Evolutionary conservation across 345 rosid genomes (phyloP), one percentile per base, ranked within the genome.

Genomic region (Citrus reticulata): DNA sequence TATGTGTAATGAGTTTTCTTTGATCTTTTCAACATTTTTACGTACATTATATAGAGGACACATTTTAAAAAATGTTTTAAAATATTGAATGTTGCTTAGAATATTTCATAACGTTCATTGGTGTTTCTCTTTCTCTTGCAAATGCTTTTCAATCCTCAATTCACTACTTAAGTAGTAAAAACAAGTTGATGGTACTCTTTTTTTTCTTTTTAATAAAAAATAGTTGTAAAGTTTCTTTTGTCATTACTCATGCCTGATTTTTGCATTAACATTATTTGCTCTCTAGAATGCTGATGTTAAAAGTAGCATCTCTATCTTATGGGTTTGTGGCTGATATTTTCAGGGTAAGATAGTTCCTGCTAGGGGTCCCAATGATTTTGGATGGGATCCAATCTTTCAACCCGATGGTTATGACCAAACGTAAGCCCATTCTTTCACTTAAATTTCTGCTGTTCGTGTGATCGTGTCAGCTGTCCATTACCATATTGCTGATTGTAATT

Each of bases 311-410:
- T 24, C 24, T 74, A 69, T 32, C 22, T 30, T 60, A 49, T 70
- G 49, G 27, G 39, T 29, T 11, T 85, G 37, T 83, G 85, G 77
- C 72, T 83, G 85, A 73, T 79, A 68, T 74, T 68, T 74, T 62
- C 79, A 96, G 99, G 99, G 99, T 34, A 93, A 85, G 84, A 92
- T 96, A 83, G 98, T 96, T 80, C 83, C 89, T 75, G 85, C 99
- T 27, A 90, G 92, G 82, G 99, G 99, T 79, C 95, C 95, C 9
- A 87, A 77, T 68, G 95, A 92, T 84, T 94, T 96, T 76, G 99
- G 98, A 81, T 96, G 98, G 99, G 99, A 93, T 88, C 98, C 98
- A 58, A 82, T 96, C 78, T 96, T 94, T 83, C 89, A 94, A 83
- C 99, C 98, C 4, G 95, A 94, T 79, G 95, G 93, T 76, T 92